Evolutionary conservation across 1,284 basidiomycete genomes (phyloP).

Genomic region (Taiwanofungus camphoratus): DNA sequence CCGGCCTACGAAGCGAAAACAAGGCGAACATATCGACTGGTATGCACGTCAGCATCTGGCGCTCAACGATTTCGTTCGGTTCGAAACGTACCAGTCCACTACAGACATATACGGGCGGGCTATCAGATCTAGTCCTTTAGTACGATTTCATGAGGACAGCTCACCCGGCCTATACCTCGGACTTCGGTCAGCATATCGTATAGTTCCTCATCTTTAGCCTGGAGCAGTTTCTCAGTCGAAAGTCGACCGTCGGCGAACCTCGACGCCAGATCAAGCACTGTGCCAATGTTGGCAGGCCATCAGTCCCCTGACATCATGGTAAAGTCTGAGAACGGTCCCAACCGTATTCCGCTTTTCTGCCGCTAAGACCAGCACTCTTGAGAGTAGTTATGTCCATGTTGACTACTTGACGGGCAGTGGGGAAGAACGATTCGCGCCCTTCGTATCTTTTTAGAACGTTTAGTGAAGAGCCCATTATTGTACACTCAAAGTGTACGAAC

Average conservation of each 20-base stretch:
- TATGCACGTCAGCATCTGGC: no score
- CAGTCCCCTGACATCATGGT: not conserved
- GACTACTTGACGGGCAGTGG: conserved; percentile 64
- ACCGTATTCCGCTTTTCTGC: conserved; percentile 85
- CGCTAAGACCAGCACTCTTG: conserved; percentile 70
- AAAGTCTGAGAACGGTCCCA: conserved; percentile 16
- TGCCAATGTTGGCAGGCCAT: not conserved
- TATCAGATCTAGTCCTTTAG: not conserved
- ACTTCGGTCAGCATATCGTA: conserved; percentile 72
- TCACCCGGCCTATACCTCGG: conserved; percentile 72
- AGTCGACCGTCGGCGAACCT: conserved; percentile 77
- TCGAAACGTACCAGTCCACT: conserved; percentile 33
- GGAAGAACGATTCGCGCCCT: conserved; percentile 46
- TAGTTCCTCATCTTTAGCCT: conserved; percentile 71
- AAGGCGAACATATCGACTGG: conserved; percentile 86
- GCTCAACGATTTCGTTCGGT: no score
- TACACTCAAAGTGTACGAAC: conserved; percentile 18
- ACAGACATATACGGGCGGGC: not conserved
- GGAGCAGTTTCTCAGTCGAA: conserved; percentile 62
- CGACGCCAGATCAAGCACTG: conserved; percentile 73
- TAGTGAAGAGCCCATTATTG: not conserved
- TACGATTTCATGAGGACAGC: conserved; percentile 18
- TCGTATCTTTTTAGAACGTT: not conserved
- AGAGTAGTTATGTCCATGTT: conserved; percentile 52
- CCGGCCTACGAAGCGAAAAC: conserved; percentile 76